Percentiles rank a stretch among this genome's conserved stretches.
Conservation (phyloP, 108 stramenopile genomes). For the Cyclotella kingstonii region DNA sequence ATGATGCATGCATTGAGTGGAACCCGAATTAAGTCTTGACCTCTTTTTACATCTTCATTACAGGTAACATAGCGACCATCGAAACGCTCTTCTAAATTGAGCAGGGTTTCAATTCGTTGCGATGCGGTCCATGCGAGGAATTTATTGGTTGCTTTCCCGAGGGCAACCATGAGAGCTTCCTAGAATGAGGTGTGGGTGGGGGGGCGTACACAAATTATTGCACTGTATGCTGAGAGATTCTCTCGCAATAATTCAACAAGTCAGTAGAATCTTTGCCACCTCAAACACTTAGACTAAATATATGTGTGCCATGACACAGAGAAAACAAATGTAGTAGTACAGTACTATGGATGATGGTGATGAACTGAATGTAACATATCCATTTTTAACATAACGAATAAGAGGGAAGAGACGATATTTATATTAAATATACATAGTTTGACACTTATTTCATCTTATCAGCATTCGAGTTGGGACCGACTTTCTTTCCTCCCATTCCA, state of each 20-base stretch:
- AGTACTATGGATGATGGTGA: too few relatives aligned
- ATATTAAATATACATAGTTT: too few relatives aligned
- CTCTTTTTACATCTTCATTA: constrained; percentile 15
- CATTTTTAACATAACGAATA: too few relatives aligned
- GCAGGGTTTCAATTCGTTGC: constrained; percentile 55
- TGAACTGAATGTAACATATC: too few relatives aligned
- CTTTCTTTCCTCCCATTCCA: constrained; percentile 95
- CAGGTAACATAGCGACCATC: constrained; percentile 45
- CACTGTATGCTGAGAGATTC: too few relatives aligned
- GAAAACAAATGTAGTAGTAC: too few relatives aligned
- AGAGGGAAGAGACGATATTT: too few relatives aligned
- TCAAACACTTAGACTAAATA: too few relatives aligned
- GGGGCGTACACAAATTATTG: background rate
- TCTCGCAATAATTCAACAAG: constrained; percentile 7
- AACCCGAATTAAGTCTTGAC: constrained; percentile 39
- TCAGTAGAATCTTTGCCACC: too few relatives aligned
- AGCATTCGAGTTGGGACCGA: constrained; percentile 98
- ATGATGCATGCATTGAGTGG: constrained; percentile 66
- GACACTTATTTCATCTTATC: constrained; percentile 95
- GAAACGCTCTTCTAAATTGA: constrained; percentile 41
- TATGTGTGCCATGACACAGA: too few relatives aligned
- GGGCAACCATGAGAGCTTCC: constrained; percentile 45
- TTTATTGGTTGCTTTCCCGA: constrained; percentile 26
- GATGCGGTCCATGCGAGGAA: constrained; percentile 68
- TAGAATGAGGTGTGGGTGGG: too few relatives aligned